Conservation (phyloP, 73 alveolate genomes). For the Tetrahymena elliotti region DNA sequence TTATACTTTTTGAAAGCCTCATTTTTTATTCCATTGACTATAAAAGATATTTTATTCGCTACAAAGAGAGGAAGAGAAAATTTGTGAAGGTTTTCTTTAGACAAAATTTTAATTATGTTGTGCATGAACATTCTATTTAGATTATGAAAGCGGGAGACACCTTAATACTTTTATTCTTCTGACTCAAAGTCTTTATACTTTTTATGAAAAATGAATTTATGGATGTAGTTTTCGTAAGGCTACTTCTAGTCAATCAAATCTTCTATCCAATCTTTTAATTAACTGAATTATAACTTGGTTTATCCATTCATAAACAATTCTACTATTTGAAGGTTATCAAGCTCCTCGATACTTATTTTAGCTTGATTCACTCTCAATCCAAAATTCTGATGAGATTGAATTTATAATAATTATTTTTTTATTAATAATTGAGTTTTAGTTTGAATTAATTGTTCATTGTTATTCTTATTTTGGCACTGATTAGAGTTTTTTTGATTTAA, state of each 20-base stretch:
- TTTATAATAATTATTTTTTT: too few relatives aligned
- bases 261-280: background rate
- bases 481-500: background rate
- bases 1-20: background rate
- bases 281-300: background rate
- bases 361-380: too few relatives aligned
- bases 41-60: background rate
- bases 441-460: background rate
- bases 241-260: background rate
- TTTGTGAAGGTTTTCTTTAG: background rate
- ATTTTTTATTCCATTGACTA: background rate
- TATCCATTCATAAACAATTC: background rate
- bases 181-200: background rate
- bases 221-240: background rate
- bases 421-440: too few relatives aligned
- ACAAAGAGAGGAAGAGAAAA: background rate
- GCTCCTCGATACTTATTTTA: background rate
- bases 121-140: background rate
- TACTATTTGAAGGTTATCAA: background rate
- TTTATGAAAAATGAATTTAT: background rate
- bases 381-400: background rate
- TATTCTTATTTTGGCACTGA: background rate
- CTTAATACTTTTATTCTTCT: background rate
- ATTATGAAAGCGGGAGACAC: background rate
- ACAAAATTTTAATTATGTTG: background rate